Percentiles rank a stretch among this genome's conserved stretches.
phyloP scores from a whole-genome alignment of 1,284 basidiomycete species.

The Peniophora sp. region DNA sequence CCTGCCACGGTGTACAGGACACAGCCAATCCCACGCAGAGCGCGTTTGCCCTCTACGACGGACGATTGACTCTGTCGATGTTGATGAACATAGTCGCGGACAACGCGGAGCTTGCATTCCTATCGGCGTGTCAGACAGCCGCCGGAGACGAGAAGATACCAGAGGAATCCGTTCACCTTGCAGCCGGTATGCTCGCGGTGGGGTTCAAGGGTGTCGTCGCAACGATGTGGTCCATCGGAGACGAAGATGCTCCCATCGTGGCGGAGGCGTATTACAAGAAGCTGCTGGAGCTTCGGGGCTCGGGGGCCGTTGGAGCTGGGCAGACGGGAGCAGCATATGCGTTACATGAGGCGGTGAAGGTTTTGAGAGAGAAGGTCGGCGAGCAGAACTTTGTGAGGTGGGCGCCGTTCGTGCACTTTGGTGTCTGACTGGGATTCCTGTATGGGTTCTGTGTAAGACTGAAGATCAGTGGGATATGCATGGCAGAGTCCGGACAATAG shows the following conservation, averaged over 20 bases:
- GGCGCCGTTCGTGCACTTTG: background rate
- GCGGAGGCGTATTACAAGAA: conserved; percentile 7
- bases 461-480: no score
- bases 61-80: background rate
- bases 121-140: conserved; percentile 19
- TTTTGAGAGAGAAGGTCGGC: background rate
- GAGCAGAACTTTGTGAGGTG: background rate
- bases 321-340: background rate
- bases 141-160: conserved; percentile 11
- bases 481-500: no score
- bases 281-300: background rate
- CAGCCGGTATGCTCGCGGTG: conserved; percentile 15
- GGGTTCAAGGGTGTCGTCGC: conserved; percentile 15
- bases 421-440: background rate
- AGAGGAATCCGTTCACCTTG: conserved; percentile 16
- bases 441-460: no score
- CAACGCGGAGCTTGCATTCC: conserved; percentile 11
- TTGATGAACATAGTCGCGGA: background rate
- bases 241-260: conserved; percentile 8
- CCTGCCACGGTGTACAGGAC: conserved; percentile 3
- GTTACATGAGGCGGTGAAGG: conserved; percentile 2
- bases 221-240: conserved; percentile 17
- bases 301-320: background rate
- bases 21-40: background rate
- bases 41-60: conserved; percentile 1